A percentile compares a stretch with the other conserved stretches of the same genome.
phyloP scores from a whole-genome alignment of 2,329 filamentous ascomycete genomes.

The Xylaria sp. region DNA sequence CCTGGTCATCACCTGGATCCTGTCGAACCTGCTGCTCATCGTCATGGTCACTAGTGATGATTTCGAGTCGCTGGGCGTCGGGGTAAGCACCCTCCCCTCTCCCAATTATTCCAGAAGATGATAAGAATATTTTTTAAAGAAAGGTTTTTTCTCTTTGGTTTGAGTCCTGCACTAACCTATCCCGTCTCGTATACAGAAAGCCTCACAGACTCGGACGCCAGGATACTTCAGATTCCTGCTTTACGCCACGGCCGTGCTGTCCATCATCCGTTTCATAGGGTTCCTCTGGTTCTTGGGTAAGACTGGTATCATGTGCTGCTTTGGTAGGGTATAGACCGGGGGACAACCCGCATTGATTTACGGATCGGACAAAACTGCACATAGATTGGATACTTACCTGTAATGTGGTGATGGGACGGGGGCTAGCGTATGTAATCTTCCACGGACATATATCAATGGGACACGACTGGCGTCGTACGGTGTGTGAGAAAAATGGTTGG shows the following conservation, averaged over 20 bases:
- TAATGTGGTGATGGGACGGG: too few relatives aligned
- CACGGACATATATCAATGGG: too few relatives aligned
- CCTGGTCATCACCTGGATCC: slow-evolving; percentile 87
- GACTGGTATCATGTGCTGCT: slow-evolving; percentile 92
- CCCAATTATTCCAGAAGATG: too few relatives aligned
- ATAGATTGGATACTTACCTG: too few relatives aligned
- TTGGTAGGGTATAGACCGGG: slow-evolving; percentile 66
- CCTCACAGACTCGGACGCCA: slow-evolving; percentile 70
- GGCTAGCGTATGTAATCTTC: too few relatives aligned
- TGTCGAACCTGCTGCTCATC: slow-evolving; percentile 81
- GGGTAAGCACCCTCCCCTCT: slow-evolving; percentile 74
- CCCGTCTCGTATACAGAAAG: slow-evolving; percentile 49
- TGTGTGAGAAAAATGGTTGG: too few relatives aligned
- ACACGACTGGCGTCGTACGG: too few relatives aligned
- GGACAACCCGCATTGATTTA: too few relatives aligned
- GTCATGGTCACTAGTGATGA: slow-evolving; percentile 84
- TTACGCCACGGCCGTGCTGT: slow-evolving; percentile 80
- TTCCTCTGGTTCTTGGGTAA: slow-evolving; percentile 89
- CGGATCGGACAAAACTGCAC: too few relatives aligned
- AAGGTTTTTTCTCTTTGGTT: slow-evolving; percentile 2
- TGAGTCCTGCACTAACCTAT: slow-evolving; percentile 1
- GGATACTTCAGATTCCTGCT: slow-evolving; percentile 88
- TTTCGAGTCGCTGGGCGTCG: slow-evolving; percentile 79
- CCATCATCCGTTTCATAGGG: slow-evolving; percentile 82
- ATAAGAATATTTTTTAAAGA: too few relatives aligned